phyloP scores from a whole-genome alignment of 805 yeast species.

The Ogataea nonfermentans region DNA sequence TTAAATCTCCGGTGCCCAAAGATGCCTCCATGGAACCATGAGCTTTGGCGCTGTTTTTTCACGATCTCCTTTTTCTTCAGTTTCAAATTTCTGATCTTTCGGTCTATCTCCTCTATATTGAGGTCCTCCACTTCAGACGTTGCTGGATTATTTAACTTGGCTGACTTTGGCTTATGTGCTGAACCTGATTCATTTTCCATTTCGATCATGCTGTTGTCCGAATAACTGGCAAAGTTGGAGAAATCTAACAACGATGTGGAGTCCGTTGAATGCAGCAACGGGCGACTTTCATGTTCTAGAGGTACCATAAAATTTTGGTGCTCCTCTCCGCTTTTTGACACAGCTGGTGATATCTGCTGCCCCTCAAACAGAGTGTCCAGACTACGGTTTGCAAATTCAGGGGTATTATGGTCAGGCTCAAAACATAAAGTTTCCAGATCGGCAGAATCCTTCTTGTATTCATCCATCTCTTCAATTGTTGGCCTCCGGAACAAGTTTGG shows the following conservation, averaged over 20 bases:
- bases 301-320: neutral
- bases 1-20: constrained; percentile 6
- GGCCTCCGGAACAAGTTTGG: constrained; percentile 9
- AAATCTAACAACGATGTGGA: constrained; percentile 6
- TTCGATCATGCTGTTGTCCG: constrained; percentile 3
- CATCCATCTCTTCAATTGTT: constrained; percentile 1
- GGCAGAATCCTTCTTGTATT: constrained; percentile 1
- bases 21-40: constrained; percentile 16
- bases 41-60: constrained; percentile 14
- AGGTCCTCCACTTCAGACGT: constrained; percentile 8
- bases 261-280: constrained; percentile 2
- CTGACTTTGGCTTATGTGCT: no score
- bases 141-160: neutral
- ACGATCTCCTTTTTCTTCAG: constrained; percentile 16
- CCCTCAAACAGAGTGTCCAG: constrained; percentile 12
- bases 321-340: neutral
- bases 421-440: constrained; percentile 16
- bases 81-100: constrained; percentile 15
- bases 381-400: constrained; percentile 14
- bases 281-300: neutral
- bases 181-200: neutral
- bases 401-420: constrained; percentile 25
- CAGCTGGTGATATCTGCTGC: neutral
- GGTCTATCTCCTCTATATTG: constrained; percentile 14
- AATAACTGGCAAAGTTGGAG: constrained; percentile 7